phyloP scores from a whole-genome alignment of 177 flowering plant species.

The Tripterygium wilfordii region DNA sequence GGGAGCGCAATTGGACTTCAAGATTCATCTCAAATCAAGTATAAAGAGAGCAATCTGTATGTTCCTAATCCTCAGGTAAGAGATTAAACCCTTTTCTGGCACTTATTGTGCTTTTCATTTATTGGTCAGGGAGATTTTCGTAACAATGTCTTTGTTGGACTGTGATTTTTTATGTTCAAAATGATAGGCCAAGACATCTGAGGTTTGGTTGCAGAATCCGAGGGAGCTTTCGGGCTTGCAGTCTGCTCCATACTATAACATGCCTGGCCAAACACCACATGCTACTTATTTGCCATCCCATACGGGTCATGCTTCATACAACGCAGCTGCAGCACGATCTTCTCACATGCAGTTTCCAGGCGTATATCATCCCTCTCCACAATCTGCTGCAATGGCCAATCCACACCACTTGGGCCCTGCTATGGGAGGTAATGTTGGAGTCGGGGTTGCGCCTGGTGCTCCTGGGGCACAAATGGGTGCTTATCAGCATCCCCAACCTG shows the following conservation, averaged over 20 bases:
- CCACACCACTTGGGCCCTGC: constrained; percentile 68
- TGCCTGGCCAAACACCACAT: constrained; percentile 74
- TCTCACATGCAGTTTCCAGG: constrained; percentile 80
- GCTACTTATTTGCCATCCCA: constrained; percentile 75
- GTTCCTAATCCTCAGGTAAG: constrained; percentile 82
- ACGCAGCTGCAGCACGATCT: constrained; percentile 60
- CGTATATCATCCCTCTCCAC: constrained; percentile 58
- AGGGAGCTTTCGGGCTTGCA: constrained; percentile 72
- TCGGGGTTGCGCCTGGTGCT: constrained; percentile 51
- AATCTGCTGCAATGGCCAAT: constrained; percentile 51
- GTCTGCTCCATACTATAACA: constrained; percentile 67
- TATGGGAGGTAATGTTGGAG: constrained; percentile 62
- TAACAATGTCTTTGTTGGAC: no score
- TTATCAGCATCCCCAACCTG: constrained; percentile 78
- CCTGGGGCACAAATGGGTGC: constrained; percentile 74
- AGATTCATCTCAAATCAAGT: constrained; percentile 75
- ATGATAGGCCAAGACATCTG: constrained; percentile 80
- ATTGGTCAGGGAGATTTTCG: not conserved
- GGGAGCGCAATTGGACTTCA: constrained; percentile 64
- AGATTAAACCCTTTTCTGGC: no score
- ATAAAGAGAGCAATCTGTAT: constrained; percentile 77
- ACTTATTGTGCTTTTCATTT: not conserved
- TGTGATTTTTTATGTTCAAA: not conserved
- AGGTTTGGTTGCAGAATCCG: constrained; percentile 82
- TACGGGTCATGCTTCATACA: constrained; percentile 67